Conservation (phyloP, 2,329 filamentous ascomycete genomes). For the Elsinoe necatrix region DNA sequence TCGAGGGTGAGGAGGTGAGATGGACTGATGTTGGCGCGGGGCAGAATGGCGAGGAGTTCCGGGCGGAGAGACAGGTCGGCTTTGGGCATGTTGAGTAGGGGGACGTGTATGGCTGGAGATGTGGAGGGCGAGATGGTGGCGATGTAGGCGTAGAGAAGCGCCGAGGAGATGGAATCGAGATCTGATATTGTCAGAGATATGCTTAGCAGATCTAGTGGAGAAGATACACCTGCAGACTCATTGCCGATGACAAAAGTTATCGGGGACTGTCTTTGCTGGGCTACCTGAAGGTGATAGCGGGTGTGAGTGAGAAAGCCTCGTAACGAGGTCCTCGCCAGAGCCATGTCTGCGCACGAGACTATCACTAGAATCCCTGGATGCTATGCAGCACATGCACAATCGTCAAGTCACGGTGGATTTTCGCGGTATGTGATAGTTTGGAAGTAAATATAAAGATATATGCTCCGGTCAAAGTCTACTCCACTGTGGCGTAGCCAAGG, state of each 20-base stretch:
- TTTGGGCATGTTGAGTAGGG: constrained; percentile 61
- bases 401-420: background rate
- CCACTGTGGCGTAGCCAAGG: background rate
- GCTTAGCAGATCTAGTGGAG: background rate
- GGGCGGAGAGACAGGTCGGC: constrained; percentile 63
- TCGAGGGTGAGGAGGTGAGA: constrained; percentile 58
- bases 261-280: constrained; percentile 33
- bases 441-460: background rate
- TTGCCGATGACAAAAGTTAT: constrained; percentile 47
- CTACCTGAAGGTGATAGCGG: constrained; percentile 35
- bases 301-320: constrained; percentile 40
- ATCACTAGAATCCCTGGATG: no score
- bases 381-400: background rate
- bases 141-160: constrained; percentile 66
- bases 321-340: constrained; percentile 39
- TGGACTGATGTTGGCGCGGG: constrained; percentile 49
- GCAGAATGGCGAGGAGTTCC: constrained; percentile 60
- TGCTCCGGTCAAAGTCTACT: background rate
- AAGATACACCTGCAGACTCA: constrained; percentile 39
- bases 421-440: no score
- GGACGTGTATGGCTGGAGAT: constrained; percentile 51
- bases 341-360: constrained; percentile 25
- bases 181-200: constrained; percentile 48
- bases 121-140: constrained; percentile 48
- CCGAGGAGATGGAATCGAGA: constrained; percentile 70